These are phyloP conservation scores for Eucalyptus guilfoylei DNA, from an alignment of 345 rosid genomes.

Conservation along the genomic window DNA sequence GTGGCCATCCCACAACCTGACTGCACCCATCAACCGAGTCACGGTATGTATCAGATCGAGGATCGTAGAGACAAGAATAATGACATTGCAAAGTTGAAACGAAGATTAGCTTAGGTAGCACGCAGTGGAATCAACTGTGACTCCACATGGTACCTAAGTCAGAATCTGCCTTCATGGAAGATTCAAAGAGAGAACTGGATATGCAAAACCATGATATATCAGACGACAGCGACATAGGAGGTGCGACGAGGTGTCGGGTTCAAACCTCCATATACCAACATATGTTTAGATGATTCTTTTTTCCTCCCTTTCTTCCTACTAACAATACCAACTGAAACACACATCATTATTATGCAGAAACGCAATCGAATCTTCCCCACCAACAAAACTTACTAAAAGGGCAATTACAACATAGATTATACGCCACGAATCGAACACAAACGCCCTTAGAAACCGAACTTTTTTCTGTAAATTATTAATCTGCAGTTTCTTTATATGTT, in stretches of 20 bases:
- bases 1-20: conserved; percentile 96
- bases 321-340: neutral
- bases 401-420: neutral
- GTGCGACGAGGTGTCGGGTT: neutral
- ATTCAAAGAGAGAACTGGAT: neutral
- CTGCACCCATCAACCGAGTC: conserved; percentile 13
- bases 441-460: neutral
- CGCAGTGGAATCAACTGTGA: neutral
- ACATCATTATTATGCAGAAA: neutral
- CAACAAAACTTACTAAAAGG: neutral
- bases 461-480: neutral
- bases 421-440: neutral
- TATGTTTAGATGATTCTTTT: neutral
- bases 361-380: neutral
- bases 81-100: neutral
- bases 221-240: neutral
- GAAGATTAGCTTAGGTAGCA: neutral
- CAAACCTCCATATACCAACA: neutral
- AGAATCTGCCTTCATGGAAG: neutral
- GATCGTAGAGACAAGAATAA: neutral
- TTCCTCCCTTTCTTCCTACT: neutral
- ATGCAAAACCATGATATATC: neutral
- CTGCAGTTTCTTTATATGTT: neutral
- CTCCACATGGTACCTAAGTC: neutral
- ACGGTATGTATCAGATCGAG: neutral